These are phyloP conservation scores for Capsicum rhomboideum DNA, from an alignment of 257 asterid genomes.

Conservation along the genomic window DNA sequence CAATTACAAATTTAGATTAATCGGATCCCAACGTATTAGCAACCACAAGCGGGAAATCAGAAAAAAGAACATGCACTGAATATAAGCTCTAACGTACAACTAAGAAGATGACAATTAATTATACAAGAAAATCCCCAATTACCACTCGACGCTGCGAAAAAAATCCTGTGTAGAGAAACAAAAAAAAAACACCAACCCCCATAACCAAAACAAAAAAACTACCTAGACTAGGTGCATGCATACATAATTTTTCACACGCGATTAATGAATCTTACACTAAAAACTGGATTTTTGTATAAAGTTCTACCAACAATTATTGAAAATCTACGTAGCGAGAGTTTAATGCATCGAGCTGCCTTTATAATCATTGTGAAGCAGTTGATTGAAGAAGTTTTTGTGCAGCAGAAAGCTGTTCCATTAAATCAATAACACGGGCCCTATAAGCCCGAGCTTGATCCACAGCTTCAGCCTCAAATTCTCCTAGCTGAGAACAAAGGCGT, in stretches of 20 bases:
- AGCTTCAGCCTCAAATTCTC: conserved; percentile 62
- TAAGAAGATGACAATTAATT: not conserved
- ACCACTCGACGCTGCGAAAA: not conserved
- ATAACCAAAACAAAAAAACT: no score
- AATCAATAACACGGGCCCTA: conserved; percentile 25
- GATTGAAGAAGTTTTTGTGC: conserved; percentile 25
- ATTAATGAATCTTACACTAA: no score
- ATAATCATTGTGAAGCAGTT: not conserved
- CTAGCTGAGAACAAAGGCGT: not conserved
- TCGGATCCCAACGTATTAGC: no score
- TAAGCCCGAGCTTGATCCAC: conserved; percentile 52
- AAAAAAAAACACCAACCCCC: not conserved
- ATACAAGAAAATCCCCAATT: not conserved
- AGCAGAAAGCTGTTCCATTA: conserved; percentile 42
- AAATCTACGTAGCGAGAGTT: no score
- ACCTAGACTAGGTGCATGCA: not conserved
- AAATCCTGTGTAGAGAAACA: no score
- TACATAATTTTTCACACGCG: no score
- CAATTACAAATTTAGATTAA: no score
- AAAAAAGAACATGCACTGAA: not conserved
- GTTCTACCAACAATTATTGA: no score
- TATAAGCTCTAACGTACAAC: not conserved
- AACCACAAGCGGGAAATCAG: not conserved
- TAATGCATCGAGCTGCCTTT: no score
- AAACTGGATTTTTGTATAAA: no score